Conservation (phyloP, 2,329 filamentous ascomycete species). For the Colletotrichum destructivum region DNA sequence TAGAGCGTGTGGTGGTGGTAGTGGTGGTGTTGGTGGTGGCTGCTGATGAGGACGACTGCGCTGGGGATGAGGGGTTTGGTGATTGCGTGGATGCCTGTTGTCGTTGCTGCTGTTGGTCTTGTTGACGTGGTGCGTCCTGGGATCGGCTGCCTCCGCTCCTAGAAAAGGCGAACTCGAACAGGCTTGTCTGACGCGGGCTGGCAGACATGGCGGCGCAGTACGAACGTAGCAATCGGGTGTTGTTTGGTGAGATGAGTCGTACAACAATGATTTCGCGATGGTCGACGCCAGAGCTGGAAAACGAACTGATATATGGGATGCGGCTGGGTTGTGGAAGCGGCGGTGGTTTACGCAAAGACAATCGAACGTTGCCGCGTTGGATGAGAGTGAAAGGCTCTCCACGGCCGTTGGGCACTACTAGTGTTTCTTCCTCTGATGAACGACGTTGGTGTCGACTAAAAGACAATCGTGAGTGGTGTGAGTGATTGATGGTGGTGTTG, state of each 20-base stretch:
- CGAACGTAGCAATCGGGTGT: not conserved
- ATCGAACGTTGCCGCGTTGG: too few species aligned
- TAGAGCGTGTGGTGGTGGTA: not conserved
- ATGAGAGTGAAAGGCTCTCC: too few species aligned
- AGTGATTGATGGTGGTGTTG: too few species aligned
- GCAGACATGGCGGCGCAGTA: conserved; percentile 3
- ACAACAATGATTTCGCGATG: not conserved
- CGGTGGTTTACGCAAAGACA: too few species aligned
- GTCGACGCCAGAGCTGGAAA: not conserved
- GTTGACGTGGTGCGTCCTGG: not conserved
- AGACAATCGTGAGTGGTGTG: not conserved
- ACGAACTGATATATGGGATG: too few species aligned
- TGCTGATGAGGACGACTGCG: not conserved
- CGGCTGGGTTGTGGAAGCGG: too few species aligned
- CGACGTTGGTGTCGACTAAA: too few species aligned
- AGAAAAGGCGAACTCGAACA: conserved; percentile 31
- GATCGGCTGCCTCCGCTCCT: not conserved
- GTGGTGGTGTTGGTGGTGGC: not conserved
- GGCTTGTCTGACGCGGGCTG: conserved; percentile 18
- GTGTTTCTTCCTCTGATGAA: too few species aligned
- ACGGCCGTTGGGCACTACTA: too few species aligned
- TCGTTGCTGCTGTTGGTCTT: not conserved
- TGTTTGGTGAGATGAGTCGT: not conserved
- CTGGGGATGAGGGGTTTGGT: not conserved
- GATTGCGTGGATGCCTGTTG: not conserved